Base-by-base conservation (phyloP, 164 flowering plant species). In the Sextonia rubra region DNA sequence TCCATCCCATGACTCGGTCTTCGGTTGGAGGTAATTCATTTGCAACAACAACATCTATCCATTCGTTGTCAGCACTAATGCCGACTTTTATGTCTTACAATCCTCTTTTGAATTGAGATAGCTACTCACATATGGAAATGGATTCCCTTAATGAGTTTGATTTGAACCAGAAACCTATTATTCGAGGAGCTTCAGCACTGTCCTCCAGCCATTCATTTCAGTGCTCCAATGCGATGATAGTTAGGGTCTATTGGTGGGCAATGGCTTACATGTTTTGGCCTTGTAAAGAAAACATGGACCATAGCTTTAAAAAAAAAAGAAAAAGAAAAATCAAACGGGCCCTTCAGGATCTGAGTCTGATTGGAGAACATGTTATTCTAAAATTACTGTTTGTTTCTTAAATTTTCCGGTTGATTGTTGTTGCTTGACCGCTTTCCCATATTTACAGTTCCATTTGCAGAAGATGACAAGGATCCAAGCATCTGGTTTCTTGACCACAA, bases 401-500 rank as follows among this genome's bases (percentile, higher is more conserved):
- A n/a, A n/a, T n/a, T n/a, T n/a, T n/a, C n/a, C n/a, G n/a, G n/a
- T n/a, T n/a, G n/a, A n/a, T n/a, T n/a, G n/a, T n/a, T n/a, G n/a
- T n/a, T n/a, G n/a, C n/a, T n/a, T n/a, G n/a, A n/a, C n/a, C n/a
- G n/a, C n/a, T n/a, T n/a, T n/a, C n/a, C n/a, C n/a, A n/a, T n/a
- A n/a, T n/a, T n/a, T n/a, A n/a, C n/a, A n/a, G n/a, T n/a, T n/a
- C n/a, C n/a, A n/a, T n/a, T n/a, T n/a, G n/a, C n/a, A n/a, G n/a
- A n/a, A n/a, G 99, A 96, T 75, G 98, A 91, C 72, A 91, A 85
- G 78, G 97, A 92, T 76, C 86, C 97, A 1, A 87, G 94, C 82
- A 96, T 96, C n/a, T 96, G 98, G 97, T 96, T 96, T 88, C 90
- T 96, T 66, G 98, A 96, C 78, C 98, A 93, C 80, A 93, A 92